phyloP scores from a whole-genome alignment of 768 basidiomycete genomes.

The Suillus sp. region DNA sequence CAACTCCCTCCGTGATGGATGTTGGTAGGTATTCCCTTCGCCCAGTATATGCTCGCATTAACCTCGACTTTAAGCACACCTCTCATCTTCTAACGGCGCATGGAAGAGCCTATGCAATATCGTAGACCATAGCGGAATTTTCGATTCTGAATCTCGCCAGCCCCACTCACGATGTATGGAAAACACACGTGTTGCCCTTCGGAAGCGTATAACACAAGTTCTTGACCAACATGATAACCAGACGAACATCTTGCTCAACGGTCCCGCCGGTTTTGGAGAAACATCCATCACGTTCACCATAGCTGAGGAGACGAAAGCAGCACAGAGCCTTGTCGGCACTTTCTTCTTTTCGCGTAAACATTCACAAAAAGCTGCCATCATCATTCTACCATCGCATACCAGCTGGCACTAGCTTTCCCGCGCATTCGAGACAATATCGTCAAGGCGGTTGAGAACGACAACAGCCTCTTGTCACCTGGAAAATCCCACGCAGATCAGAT shows the following conservation, averaged over 20 bases:
- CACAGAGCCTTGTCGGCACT: slow-evolving; percentile 17
- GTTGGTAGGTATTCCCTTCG: not conserved
- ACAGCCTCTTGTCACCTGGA: slow-evolving; percentile 7
- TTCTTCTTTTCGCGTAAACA: slow-evolving; percentile 23
- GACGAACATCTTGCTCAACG: not conserved
- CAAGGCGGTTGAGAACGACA: slow-evolving; percentile 15
- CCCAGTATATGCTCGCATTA: not conserved
- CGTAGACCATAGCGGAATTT: not conserved
- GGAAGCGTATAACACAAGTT: not conserved
- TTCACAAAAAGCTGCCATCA: slow-evolving; percentile 1
- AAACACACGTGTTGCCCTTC: not conserved
- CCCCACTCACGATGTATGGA: not conserved
- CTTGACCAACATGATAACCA: not conserved
- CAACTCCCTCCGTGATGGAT: not conserved
- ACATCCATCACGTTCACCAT: not conserved
- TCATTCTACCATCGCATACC: slow-evolving; percentile 22
- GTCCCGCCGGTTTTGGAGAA: not conserved
- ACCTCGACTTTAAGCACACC: not conserved
- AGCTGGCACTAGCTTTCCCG: slow-evolving; percentile 17
- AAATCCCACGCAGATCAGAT: slow-evolving; percentile 14
- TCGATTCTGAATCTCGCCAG: not conserved
- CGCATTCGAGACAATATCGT: slow-evolving; percentile 11
- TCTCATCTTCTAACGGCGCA: not conserved
- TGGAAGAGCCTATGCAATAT: not conserved
- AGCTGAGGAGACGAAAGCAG: not conserved